Evolutionary conservation across 2,329 filamentous ascomycete species (phyloP).

Genomic region (Nannizzia gypsea): DNA sequence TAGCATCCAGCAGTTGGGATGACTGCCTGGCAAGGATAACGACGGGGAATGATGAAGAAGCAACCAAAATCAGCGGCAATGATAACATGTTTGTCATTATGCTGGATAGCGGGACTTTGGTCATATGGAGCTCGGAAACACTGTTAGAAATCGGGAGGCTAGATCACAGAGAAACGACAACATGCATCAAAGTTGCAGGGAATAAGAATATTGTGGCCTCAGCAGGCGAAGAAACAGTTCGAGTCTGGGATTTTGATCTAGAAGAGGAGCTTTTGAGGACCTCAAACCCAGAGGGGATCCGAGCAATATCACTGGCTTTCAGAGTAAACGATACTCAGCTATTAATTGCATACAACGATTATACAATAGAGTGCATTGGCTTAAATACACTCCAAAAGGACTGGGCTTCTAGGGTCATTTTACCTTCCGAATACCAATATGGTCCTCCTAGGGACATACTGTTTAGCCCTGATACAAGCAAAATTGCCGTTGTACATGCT

Average conservation of each 20-base stretch:
- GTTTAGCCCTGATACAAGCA: constrained; percentile 12
- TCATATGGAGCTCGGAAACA: constrained; percentile 17
- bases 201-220: constrained; percentile 14
- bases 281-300: too few relatives aligned
- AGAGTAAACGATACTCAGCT: constrained; percentile 10
- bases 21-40: constrained; percentile 15
- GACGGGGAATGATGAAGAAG: constrained; percentile 7
- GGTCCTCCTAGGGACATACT: constrained; percentile 13
- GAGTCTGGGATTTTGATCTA: constrained; percentile 15
- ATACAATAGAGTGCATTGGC: constrained; percentile 8
- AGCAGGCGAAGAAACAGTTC: constrained; percentile 14
- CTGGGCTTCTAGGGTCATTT: constrained; percentile 8
- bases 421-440: constrained; percentile 2
- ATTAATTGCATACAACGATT: constrained; percentile 10
- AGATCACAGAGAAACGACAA: constrained; percentile 15
- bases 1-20: constrained; percentile 11
- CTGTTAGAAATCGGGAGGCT: constrained; percentile 16
- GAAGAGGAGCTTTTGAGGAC: constrained; percentile 10
- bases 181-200: constrained; percentile 11
- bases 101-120: constrained; percentile 15
- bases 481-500: constrained; percentile 16
- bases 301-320: constrained; percentile 17
- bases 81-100: constrained; percentile 17
- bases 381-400: constrained; percentile 1
- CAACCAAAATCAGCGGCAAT: constrained; percentile 12